Percentiles rank a stretch among this genome's conserved stretches.
phyloP scores from a whole-genome alignment of 1,284 basidiomycete genomes.

The Peniophora sp. region DNA sequence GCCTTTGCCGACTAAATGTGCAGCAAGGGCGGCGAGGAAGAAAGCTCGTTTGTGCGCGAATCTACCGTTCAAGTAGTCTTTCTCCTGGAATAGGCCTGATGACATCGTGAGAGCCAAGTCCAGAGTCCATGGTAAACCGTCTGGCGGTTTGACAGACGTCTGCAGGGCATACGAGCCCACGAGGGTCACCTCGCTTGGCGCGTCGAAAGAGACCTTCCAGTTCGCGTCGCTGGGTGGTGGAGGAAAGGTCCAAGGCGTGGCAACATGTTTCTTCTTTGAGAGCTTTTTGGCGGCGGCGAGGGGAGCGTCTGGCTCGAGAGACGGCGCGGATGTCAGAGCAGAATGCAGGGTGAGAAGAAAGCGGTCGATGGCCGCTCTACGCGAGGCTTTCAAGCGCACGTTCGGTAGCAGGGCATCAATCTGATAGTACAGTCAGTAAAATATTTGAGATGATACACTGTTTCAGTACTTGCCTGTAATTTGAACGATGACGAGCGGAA shows the following conservation, averaged over 20 bases:
- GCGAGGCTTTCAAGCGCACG: slow-evolving; percentile 60
- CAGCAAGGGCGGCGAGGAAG: slow-evolving; percentile 80
- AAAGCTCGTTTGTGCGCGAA: slow-evolving; percentile 92
- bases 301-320: slow-evolving; percentile 57
- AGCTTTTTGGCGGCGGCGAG: slow-evolving; percentile 49
- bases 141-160: slow-evolving; percentile 57
- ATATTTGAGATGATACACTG: too few species aligned
- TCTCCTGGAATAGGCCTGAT: slow-evolving; percentile 82
- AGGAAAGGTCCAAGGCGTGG: slow-evolving; percentile 60
- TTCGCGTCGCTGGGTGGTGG: slow-evolving; percentile 63
- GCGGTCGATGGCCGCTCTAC: slow-evolving; percentile 48
- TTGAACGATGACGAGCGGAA: slow-evolving; percentile 83
- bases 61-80: slow-evolving; percentile 86
- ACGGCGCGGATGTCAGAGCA: slow-evolving; percentile 49
- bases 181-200: slow-evolving; percentile 56
- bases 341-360: slow-evolving; percentile 58
- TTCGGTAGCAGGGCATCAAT: slow-evolving; percentile 77
- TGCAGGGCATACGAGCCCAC: slow-evolving; percentile 75
- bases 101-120: slow-evolving; percentile 89
- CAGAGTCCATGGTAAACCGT: slow-evolving; percentile 58
- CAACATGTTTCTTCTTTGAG: slow-evolving; percentile 20
- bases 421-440: slow-evolving; percentile 30
- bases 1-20: slow-evolving; percentile 44
- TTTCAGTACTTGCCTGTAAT: slow-evolving; percentile 51
- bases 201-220: slow-evolving; percentile 71